Base-by-base conservation (phyloP, 2,329 filamentous ascomycete species). In the Aspergillus sp. region DNA sequence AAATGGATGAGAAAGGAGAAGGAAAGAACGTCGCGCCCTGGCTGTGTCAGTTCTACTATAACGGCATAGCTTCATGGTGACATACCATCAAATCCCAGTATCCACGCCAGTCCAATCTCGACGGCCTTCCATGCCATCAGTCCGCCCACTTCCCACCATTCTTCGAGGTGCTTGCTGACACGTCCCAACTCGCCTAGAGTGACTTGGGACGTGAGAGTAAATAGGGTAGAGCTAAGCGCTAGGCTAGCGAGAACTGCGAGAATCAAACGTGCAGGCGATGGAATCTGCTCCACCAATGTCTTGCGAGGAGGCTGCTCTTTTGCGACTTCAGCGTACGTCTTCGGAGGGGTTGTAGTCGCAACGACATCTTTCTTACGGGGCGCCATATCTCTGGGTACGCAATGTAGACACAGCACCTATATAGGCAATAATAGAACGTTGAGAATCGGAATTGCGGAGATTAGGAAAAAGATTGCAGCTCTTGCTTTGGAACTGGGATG, bases 31-130 rank as follows among this genome's bases (percentile, higher is more conserved):
- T 92, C 89, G 73, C 87, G 83, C 78, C 90, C 87, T 82, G 61
- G n/a, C 23, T 5, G 22, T 7, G 22, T 25, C 23, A 46, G 25
- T 31, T 11, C 34, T 52, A 4, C 4, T 9, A 22, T 38, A 34
- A 13, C 23, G 19, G 7, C 15, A 38, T 11, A 25, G 22, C 8
- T 7, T 8, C 13, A 17, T 6, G 47, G 25, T 7, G 19, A 49
- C 76, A 63, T 64, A 82, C 80, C 74, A 76, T 96, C 92, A 73
- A 90, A 91, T 65, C 88, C 83, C 48, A 87, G 82, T 69, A 85
- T 85, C 92, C 92, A 97, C 51, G 86, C 89, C 51, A 93, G 72
- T 25, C 82, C 86, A 57, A 96, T 82, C 74, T 93, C 89, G 51
- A 87, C 75, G 17, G 77, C 74, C 85, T 91, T 83, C 81, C 82